Evolutionary conservation across 805 yeast genomes (phyloP).

Genomic region (Hanseniaspora jakobsenii): DNA sequence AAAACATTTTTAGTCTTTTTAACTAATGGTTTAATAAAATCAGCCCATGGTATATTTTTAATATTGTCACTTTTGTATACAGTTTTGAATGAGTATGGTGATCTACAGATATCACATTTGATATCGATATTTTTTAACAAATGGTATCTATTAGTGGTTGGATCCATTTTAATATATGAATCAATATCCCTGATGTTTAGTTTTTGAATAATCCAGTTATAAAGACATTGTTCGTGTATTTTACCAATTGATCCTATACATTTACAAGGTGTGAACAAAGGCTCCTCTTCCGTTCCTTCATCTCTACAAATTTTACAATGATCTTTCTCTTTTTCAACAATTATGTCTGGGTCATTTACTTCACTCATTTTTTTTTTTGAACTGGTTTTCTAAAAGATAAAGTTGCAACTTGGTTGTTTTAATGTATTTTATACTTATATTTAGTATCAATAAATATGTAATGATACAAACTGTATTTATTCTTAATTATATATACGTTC

Average conservation of each 20-base stretch:
- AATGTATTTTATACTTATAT: too few relatives aligned
- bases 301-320: constrained; percentile 89
- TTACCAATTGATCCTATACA: constrained; percentile 89
- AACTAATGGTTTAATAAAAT: constrained; percentile 3
- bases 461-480: too few relatives aligned
- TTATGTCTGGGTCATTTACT: too few relatives aligned
- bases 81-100: constrained; percentile 56
- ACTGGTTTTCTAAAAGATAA: too few relatives aligned
- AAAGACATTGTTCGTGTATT: constrained; percentile 83
- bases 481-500: too few relatives aligned
- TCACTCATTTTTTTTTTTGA: too few relatives aligned
- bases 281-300: constrained; percentile 67
- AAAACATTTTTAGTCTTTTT: background rate
- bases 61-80: constrained; percentile 37
- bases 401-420: too few relatives aligned
- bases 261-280: constrained; percentile 80
- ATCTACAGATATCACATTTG: constrained; percentile 80
- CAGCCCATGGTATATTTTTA: background rate
- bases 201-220: constrained; percentile 62
- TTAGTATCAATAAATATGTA: too few relatives aligned
- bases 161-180: constrained; percentile 17
- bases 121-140: constrained; percentile 34
- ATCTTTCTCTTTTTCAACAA: constrained; percentile 26
- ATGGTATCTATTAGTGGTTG: constrained; percentile 21
- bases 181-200: constrained; percentile 31